Percentiles rank a stretch among this genome's conserved stretches.
These are phyloP conservation scores for Fraxinus latifolia DNA, from an alignment of 305 asterid species.

Conservation along the genomic window DNA sequence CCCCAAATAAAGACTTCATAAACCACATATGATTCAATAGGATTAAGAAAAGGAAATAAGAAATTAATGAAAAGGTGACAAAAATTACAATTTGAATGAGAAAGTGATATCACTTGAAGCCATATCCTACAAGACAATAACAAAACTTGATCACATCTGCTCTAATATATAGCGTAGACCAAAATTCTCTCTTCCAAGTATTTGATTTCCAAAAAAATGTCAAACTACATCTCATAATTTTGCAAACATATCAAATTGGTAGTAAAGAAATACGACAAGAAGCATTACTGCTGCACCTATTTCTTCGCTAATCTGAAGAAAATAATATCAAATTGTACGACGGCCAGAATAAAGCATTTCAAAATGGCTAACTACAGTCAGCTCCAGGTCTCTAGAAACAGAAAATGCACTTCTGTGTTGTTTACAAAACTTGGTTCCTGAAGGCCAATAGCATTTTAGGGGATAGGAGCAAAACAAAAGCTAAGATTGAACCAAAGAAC, in stretches of 20 bases:
- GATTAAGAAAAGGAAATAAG: too few relatives aligned
- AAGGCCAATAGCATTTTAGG: constrained; percentile 46
- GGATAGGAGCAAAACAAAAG: constrained; percentile 60
- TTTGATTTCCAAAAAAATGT: neutral
- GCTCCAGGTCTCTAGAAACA: neutral
- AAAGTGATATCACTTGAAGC: too few relatives aligned
- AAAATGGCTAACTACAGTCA: neutral
- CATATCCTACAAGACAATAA: too few relatives aligned
- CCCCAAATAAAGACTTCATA: too few relatives aligned
- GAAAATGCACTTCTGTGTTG: neutral
- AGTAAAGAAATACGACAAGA: neutral
- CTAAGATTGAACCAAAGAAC: constrained; percentile 66
- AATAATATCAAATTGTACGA: neutral
- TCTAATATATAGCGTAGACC: neutral
- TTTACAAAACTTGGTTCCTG: constrained; percentile 36
- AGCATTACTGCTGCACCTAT: neutral
- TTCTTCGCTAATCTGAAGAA: neutral
- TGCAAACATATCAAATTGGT: neutral
- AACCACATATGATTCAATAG: too few relatives aligned
- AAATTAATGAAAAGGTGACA: too few relatives aligned
- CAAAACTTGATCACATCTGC: too few relatives aligned
- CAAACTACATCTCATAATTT: neutral
- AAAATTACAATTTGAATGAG: too few relatives aligned
- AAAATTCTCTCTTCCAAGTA: neutral
- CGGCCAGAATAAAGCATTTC: neutral